Percentiles rank a stretch among this genome's conserved stretches.
Conservation (phyloP, 148 eudicot species). For the Rhododendron williamsianum region DNA sequence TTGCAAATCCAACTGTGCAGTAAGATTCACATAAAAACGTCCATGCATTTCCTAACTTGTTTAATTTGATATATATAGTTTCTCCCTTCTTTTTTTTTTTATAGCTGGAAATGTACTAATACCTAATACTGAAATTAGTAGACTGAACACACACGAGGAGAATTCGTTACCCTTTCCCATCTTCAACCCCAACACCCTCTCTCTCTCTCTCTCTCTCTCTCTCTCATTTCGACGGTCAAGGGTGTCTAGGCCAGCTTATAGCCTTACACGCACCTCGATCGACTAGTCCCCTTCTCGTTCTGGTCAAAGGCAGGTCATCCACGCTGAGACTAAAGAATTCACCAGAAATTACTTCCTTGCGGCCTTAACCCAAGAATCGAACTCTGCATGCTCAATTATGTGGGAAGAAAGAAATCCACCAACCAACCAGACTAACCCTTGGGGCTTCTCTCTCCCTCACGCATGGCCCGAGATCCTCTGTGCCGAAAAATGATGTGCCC, state of each 20-base stretch:
- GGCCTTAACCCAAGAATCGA: not conserved
- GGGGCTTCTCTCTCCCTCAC: not conserved
- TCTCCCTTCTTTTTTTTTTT: too few species aligned
- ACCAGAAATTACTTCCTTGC: not conserved
- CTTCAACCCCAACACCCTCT: not conserved
- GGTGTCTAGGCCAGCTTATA: not conserved
- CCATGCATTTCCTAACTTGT: too few species aligned
- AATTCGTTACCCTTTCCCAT: not conserved
- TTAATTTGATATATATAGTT: too few species aligned
- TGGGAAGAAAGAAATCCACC: rapidly evolving
- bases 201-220: too few species aligned
- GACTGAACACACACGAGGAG: not conserved
- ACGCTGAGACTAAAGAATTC: not conserved
- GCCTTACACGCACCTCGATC: not conserved
- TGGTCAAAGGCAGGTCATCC: not conserved
- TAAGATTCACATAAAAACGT: not conserved
- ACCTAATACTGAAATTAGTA: not conserved
- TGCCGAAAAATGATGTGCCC: too few species aligned
- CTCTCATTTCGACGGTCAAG: too few species aligned
- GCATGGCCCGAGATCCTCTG: too few species aligned
- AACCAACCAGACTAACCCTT: not conserved
- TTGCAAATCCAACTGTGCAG: not conserved
- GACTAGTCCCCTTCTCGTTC: rapidly evolving
- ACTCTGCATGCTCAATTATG: not conserved
- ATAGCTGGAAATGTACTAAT: not conserved